Conservation (phyloP, 2,329 filamentous ascomycete species). For the Penicillium sp. region DNA sequence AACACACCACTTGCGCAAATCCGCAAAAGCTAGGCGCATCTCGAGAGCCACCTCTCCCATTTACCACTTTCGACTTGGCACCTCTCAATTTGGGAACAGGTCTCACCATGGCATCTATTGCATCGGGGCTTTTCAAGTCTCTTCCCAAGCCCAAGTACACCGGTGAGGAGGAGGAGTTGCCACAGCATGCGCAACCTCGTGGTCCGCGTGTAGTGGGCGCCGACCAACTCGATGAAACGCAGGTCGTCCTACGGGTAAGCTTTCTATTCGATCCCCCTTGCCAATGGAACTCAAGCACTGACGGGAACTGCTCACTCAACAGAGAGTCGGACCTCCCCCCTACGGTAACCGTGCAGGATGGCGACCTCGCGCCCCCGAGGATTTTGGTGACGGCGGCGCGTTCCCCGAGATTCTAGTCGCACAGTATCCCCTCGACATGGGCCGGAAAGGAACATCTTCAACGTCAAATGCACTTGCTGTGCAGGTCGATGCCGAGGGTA, state of each 20-base stretch:
- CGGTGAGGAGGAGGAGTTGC: conserved; percentile 82
- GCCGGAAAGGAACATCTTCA: conserved; percentile 69
- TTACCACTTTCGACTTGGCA: conserved; percentile 24
- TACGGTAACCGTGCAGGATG: conserved; percentile 88
- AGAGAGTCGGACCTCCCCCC: conserved; percentile 80
- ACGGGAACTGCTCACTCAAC: conserved; percentile 21
- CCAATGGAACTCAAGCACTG: conserved; percentile 13
- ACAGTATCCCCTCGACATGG: conserved; percentile 96
- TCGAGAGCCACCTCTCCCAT: conserved; percentile 21
- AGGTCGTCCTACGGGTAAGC: conserved; percentile 75
- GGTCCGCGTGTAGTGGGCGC: conserved; percentile 82
- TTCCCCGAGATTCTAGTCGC: conserved; percentile 93
- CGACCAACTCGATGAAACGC: conserved; percentile 78
- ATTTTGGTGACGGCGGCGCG: conserved; percentile 94
- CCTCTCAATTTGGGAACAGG: conserved; percentile 19
- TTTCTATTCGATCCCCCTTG: background rate
- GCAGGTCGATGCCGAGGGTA: conserved; percentile 87
- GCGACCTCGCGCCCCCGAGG: conserved; percentile 84
- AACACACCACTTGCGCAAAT: conserved; percentile 21
- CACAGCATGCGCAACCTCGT: conserved; percentile 70
- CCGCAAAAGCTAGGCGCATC: conserved; percentile 29
- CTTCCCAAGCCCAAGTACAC: conserved; percentile 90
- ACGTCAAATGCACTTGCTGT: conserved; percentile 88
- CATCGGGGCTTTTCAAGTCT: conserved; percentile 73
- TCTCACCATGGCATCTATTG: conserved; percentile 65